Percentiles rank a stretch among this genome's conserved stretches.
Evolutionary conservation across 2,329 filamentous ascomycete species (phyloP).

Genomic region (Sporothrix brasiliensis): DNA sequence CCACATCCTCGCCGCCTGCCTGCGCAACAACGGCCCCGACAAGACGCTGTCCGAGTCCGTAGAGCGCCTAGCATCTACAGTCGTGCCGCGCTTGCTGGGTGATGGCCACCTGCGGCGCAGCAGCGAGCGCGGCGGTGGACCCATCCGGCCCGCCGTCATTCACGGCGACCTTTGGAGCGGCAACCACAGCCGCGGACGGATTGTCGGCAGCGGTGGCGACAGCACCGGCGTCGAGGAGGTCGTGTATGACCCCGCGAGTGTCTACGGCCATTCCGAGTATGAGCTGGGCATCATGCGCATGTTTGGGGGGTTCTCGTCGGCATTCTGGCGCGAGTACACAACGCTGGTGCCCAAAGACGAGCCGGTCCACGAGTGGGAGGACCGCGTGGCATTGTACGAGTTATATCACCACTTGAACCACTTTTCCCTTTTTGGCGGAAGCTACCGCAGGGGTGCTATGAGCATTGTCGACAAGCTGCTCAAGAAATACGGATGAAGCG

Average conservation of each 20-base stretch:
- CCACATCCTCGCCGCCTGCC: constrained; percentile 61
- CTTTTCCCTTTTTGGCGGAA: constrained; percentile 78
- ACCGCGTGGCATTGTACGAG: constrained; percentile 79
- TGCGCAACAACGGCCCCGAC: constrained; percentile 67
- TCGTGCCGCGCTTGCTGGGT: constrained; percentile 77
- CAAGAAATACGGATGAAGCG: constrained; percentile 64
- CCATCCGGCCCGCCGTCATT: constrained; percentile 73
- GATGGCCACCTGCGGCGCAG: constrained; percentile 58
- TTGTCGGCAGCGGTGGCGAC: constrained; percentile 52
- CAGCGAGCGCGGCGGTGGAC: constrained; percentile 45
- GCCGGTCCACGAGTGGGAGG: constrained; percentile 80
- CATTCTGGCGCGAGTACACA: constrained; percentile 79
- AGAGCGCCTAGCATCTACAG: constrained; percentile 61
- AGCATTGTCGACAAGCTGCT: constrained; percentile 76
- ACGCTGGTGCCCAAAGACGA: constrained; percentile 75
- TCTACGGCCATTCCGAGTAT: constrained; percentile 86
- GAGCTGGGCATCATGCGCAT: constrained; percentile 94
- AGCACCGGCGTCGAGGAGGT: constrained; percentile 62
- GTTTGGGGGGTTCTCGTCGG: constrained; percentile 82
- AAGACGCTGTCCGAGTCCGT: constrained; percentile 64
- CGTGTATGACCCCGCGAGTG: constrained; percentile 78
- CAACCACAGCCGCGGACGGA: constrained; percentile 70
- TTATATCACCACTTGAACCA: constrained; percentile 93
- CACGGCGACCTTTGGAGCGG: constrained; percentile 96
- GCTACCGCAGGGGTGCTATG: constrained; percentile 75